Base-by-base conservation (phyloP, 805 yeast species). In the Starmerella potacharoeniae region DNA sequence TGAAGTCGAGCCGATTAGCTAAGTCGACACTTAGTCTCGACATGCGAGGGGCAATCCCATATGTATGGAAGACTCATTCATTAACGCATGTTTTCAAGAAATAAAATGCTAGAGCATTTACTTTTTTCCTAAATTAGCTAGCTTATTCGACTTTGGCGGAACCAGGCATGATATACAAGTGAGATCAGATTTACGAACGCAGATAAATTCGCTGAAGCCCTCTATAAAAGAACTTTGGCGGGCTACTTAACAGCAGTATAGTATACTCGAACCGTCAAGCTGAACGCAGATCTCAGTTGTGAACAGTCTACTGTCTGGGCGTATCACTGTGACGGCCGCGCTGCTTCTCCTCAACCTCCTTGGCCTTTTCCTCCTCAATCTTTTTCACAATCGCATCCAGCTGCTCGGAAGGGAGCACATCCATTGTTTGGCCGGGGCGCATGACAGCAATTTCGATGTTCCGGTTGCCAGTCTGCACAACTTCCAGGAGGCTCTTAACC, bases 401-500 rank as follows among this genome's bases (percentile, higher is more conserved):
- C 61, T 83, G 86, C 17, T 85, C 95, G 53, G 80, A 77, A 16
- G 80, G 71, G 66, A 90, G 76, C 28, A 68, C 60, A 59, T 77
- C 77, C 62, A 86, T 77, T 40, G 75, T 70, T 62, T 77, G 73
- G 52, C 79, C 81, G 34, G 96, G 86, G 58, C 79, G 80, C 79
- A 91, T 81, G 40, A 93, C 83, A 4, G 95, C 85, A 51, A 93
- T 82, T 72, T 93, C 98, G 67, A 93, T 90, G 70, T 93, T 93
- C 69, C 87, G 86, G 46, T 97, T 95, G 43, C 98, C 98, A 2
- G 97, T 90, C 73, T 93, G 97, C 29, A 93, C 98, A 50, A 93
- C 97, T 70, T 93, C 98, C 64, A 93, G 76, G 63, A 93, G 75
- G 16, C 95, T 82, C 73, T 86, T 86, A 51, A 93, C 81, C 2